Evolutionary conservation across 345 rosid genomes (phyloP), one percentile per base, ranked within the genome.

Genomic region (Acer yangbiense): DNA sequence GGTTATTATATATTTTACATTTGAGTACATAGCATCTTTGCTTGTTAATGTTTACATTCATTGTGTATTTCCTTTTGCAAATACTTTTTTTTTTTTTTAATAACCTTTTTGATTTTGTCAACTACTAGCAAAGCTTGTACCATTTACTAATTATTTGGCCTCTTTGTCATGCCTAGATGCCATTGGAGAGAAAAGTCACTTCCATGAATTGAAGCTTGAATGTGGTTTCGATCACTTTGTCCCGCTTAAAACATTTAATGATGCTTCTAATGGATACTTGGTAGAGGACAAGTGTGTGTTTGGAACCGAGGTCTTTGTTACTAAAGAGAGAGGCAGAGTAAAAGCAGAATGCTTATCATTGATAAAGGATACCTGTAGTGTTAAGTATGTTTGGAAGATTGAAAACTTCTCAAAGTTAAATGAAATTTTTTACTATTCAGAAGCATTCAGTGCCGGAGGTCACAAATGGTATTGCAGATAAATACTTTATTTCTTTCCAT

Each of bases 211-310:
- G 60, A 87, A 81, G 71, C 77, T 50, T 13, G 83, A 85, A 79
- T 55, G 84, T 81, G 92, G 92, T 25, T 82, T 82, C n/a, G 87
- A 89, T 81, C 69, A 82, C 23, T 65, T 89, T 44, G 50, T 79
- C 71, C 78, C 74, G 1, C 35, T 79, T 44, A 58, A 65, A 68
- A 18, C 25, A 16, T 82, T 89, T 52, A 67, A 35, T 0, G 83
- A 84, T 55, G 71, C 70, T 17, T 69, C 60, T 13, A 82, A 82
- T n/a, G 92, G 87, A 25, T 85, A 82, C 80, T 80, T 85, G 0
- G 65, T 83, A 57, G 82, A 83, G 0, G 88, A 85, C 74, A 48
- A 79, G 3, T 85, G 88, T 41, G 82, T 81, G 10, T 20, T 89
- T 25, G 90, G 90, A 20, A 88, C 73, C 7, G 90, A 89, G 69